Evolutionary conservation across 768 basidiomycete species (phyloP).

Genomic region (Podaxis carcinomalis): DNA sequence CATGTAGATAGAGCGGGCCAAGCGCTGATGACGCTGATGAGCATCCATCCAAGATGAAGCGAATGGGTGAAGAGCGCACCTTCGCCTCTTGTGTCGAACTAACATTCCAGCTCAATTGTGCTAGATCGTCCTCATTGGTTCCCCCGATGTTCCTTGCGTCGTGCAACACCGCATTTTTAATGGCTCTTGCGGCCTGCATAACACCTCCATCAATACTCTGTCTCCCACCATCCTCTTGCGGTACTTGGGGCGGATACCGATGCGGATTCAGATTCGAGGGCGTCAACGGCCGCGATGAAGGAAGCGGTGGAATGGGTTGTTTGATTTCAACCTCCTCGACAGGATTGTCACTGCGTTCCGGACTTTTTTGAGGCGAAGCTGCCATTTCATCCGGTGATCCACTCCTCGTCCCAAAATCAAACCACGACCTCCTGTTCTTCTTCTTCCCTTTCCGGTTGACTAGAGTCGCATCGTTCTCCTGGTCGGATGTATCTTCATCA

Average conservation of each 20-base stretch:
- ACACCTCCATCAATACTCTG: slow-evolving; percentile 36
- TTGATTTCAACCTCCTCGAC: slow-evolving; percentile 17
- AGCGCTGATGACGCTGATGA: slow-evolving; percentile 35
- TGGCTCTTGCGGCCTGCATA: slow-evolving; percentile 54
- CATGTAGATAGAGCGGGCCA: slow-evolving; percentile 64
- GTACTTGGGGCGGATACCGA: slow-evolving; percentile 34
- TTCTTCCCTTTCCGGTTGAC: slow-evolving; percentile 18
- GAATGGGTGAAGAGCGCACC: slow-evolving; percentile 26
- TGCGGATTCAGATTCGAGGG: slow-evolving; percentile 25
- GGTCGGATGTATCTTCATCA: slow-evolving; percentile 15
- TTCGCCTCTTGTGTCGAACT: slow-evolving; percentile 64
- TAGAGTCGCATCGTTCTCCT: slow-evolving; percentile 15
- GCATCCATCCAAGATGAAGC: background rate
- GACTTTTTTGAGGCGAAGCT: background rate
- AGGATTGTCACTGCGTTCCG: background rate
- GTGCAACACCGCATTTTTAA: slow-evolving; percentile 69
- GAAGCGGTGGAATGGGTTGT: background rate
- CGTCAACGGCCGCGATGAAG: slow-evolving; percentile 12
- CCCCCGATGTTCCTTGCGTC: slow-evolving; percentile 71
- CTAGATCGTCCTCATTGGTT: slow-evolving; percentile 32
- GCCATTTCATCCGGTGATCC: background rate
- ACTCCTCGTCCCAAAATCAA: background rate
- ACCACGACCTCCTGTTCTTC: slow-evolving; percentile 7
- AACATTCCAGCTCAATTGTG: slow-evolving; percentile 47
- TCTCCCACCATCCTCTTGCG: slow-evolving; percentile 15